Percentiles rank a stretch among this genome's conserved stretches.
Evolutionary conservation across 768 basidiomycete species (phyloP).

Genomic region (Lactarius indigo): DNA sequence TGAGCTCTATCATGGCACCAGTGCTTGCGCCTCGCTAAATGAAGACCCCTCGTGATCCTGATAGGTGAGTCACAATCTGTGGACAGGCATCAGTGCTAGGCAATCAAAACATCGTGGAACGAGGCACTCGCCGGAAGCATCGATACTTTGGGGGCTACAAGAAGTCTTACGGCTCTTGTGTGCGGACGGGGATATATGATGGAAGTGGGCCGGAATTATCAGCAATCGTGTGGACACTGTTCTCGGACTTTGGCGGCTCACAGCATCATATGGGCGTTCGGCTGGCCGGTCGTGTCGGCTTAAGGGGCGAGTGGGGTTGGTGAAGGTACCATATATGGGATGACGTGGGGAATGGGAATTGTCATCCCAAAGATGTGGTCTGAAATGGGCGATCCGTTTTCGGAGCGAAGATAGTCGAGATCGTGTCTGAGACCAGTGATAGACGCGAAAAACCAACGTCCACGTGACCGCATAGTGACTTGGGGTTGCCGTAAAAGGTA

Average conservation of each 20-base stretch:
- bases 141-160: neutral
- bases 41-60: neutral
- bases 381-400: neutral
- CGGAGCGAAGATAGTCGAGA: neutral
- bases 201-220: neutral
- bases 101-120: neutral
- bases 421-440: neutral
- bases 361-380: neutral
- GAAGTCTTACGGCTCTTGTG: neutral
- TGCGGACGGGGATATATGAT: neutral
- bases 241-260: constrained; percentile 10
- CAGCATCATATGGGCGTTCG: neutral
- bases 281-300: neutral
- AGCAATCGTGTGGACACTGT: neutral
- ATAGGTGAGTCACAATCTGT: neutral
- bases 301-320: neutral
- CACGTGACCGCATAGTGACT: constrained; percentile 22
- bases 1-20: neutral
- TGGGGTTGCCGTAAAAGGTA: constrained; percentile 24
- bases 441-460: neutral
- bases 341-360: neutral
- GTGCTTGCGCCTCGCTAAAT: neutral
- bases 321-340: neutral
- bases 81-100: neutral
- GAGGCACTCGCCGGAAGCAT: neutral